Percentiles rank a stretch among this genome's conserved stretches.
These are phyloP conservation scores for Vanderwaltozyma verrucispora DNA, from an alignment of 805 yeast genomes.

Conservation along the genomic window DNA sequence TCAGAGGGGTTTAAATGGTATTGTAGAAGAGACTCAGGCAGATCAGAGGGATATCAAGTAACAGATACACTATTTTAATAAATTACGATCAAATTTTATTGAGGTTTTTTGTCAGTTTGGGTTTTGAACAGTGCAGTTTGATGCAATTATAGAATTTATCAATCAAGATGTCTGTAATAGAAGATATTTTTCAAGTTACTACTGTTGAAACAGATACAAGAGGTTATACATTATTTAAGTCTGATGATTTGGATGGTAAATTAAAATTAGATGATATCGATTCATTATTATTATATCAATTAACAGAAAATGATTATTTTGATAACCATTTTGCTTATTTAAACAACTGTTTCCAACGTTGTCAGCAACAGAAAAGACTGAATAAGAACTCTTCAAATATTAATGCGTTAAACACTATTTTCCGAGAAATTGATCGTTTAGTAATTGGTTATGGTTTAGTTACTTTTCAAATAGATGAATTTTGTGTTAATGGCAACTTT, in stretches of 20 bases:
- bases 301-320: constrained; percentile 24
- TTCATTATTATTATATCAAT: constrained; percentile 21
- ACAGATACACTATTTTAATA: too few species aligned
- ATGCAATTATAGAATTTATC: too few species aligned
- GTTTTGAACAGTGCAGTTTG: too few species aligned
- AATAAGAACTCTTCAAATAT: constrained; percentile 32
- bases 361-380: constrained; percentile 33
- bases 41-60: too few species aligned
- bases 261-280: constrained; percentile 17
- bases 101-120: too few species aligned
- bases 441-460: constrained; percentile 52
- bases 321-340: constrained; percentile 20
- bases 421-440: constrained; percentile 36
- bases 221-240: constrained; percentile 7
- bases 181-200: constrained; percentile 20
- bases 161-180: constrained; percentile 14
- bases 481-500: constrained; percentile 19
- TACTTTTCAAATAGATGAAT: constrained; percentile 57
- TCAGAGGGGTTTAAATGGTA: too few species aligned
- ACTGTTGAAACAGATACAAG: constrained; percentile 8
- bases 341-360: constrained; percentile 22
- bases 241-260: constrained; percentile 12
- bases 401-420: constrained; percentile 29
- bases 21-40: too few species aligned
- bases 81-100: too few species aligned